Evolutionary conservation across 164 flowering plant genomes (phyloP).

Genomic region (Umbellularia californica): DNA sequence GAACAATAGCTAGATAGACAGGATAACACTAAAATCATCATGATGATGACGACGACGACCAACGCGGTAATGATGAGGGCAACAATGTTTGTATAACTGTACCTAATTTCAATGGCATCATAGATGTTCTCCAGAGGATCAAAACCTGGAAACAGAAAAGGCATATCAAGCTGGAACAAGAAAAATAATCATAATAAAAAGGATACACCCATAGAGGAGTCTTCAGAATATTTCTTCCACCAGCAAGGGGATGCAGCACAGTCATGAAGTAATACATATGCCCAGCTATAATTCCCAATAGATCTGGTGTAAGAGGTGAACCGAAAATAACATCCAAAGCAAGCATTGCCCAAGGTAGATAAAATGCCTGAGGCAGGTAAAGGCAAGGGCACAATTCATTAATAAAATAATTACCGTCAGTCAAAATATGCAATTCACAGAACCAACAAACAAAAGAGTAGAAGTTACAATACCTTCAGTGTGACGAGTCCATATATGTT

Average conservation of each 20-base stretch:
- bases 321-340: conserved; percentile 92
- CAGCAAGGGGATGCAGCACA: conserved; percentile 86
- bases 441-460: neutral
- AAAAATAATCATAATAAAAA: conserved; percentile 17
- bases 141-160: too few species aligned
- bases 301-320: conserved; percentile 63
- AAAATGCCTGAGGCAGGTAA: conserved; percentile 66
- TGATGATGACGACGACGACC: neutral
- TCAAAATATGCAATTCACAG: neutral
- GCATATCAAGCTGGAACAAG: neutral
- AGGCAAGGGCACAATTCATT: neutral
- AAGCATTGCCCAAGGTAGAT: conserved; percentile 98
- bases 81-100: too few species aligned
- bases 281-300: conserved; percentile 89
- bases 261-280: conserved; percentile 91
- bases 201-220: conserved; percentile 98
- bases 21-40: too few species aligned
- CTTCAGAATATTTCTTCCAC: conserved; percentile 67
- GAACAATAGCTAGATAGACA: too few species aligned
- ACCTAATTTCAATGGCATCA: too few species aligned
- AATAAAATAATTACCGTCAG: neutral
- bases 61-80: too few species aligned
- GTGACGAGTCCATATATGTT: conserved; percentile 44
- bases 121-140: too few species aligned
- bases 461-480: conserved; percentile 37